phyloP scores from a whole-genome alignment of 257 asterid species.

The Rauvolfia tetraphylla region DNA sequence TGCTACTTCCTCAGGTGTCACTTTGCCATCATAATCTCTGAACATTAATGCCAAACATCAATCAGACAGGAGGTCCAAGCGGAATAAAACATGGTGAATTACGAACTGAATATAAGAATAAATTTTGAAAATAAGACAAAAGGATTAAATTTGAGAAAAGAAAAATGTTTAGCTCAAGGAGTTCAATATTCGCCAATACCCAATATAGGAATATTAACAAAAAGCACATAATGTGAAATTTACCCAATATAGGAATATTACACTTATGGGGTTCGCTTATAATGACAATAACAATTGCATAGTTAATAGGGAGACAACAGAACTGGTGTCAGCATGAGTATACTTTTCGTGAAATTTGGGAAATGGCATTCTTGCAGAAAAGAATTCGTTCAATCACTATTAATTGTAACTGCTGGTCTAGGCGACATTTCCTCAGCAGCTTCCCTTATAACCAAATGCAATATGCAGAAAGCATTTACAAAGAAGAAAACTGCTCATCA shows the following conservation, averaged over 20 bases:
- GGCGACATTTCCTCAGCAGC: neutral
- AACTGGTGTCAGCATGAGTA: neutral
- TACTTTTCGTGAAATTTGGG: too few species aligned
- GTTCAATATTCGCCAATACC: neutral
- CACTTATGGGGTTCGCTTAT: neutral
- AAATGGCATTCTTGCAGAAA: too few species aligned
- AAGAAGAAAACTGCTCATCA: neutral
- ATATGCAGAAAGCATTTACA: neutral
- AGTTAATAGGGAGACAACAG: neutral
- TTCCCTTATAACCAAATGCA: neutral
- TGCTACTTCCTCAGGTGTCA: conserved; percentile 95
- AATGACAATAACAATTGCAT: too few species aligned
- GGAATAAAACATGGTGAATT: conserved; percentile 7
- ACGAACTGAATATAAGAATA: neutral
- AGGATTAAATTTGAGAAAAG: neutral
- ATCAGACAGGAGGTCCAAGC: neutral
- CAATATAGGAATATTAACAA: neutral
- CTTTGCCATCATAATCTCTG: conserved; percentile 97
- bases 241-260: neutral
- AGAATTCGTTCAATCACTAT: neutral
- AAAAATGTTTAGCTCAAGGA: neutral
- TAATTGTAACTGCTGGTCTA: neutral
- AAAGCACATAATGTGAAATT: neutral
- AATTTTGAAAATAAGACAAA: neutral
- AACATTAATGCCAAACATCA: conserved; percentile 11